These are phyloP conservation scores for Rasamsonia emersonii DNA, from an alignment of 2,329 filamentous ascomycete species.

Conservation along the genomic window DNA sequence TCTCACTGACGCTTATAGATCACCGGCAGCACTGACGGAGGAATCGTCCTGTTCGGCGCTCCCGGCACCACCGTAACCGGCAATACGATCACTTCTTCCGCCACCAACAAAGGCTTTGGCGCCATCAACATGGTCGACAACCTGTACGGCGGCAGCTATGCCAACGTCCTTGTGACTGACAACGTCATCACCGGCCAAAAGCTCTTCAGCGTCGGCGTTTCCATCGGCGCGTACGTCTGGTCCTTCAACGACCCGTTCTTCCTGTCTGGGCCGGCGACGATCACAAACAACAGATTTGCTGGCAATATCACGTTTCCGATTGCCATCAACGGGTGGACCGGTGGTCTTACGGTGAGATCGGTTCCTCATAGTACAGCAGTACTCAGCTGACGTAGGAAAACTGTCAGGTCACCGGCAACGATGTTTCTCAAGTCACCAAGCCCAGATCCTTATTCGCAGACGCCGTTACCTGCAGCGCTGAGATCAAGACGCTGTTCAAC, in stretches of 20 bases:
- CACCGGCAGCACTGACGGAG: constrained; percentile 7
- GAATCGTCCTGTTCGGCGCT: constrained; percentile 8
- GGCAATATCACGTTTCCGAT: constrained; percentile 7
- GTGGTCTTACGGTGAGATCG: constrained; percentile 5
- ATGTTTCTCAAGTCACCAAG: constrained; percentile 2
- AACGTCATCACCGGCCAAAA: constrained; percentile 7
- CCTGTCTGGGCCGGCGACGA: constrained; percentile 4
- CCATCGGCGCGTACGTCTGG: constrained; percentile 9
- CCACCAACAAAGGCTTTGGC: constrained; percentile 5
- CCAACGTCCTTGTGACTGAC: constrained; percentile 5
- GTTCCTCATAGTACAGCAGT: neutral
- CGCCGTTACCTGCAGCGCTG: constrained; percentile 2
- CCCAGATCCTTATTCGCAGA: constrained; percentile 2
- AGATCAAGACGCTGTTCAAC: constrained; percentile 1
- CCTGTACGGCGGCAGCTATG: constrained; percentile 5
- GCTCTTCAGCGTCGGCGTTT: constrained; percentile 4
- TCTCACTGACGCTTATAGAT: constrained; percentile 3
- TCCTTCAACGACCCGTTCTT: neutral
- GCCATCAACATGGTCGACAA: constrained; percentile 8
- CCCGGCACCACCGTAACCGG: constrained; percentile 6
- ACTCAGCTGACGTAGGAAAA: neutral
- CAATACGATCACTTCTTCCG: constrained; percentile 6
- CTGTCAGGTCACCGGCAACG: constrained; percentile 6
- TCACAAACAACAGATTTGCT: constrained; percentile 5
- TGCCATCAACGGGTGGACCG: constrained; percentile 7